Conservation (phyloP, 352 stramenopile species). For the Globisporangium takayamanum region DNA sequence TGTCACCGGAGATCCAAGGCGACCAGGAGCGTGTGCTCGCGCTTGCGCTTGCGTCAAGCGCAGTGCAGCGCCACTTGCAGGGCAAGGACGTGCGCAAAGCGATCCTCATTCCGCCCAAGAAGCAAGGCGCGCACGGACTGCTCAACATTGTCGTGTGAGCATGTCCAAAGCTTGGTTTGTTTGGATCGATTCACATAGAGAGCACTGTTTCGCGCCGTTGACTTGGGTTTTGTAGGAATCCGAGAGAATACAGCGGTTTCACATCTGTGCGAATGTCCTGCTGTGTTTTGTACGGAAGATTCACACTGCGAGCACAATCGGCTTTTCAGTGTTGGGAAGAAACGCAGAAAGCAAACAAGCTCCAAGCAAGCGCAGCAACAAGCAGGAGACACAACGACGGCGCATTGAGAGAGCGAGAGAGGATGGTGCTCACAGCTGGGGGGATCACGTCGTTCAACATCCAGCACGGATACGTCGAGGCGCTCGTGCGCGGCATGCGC, state of each 20-base stretch:
- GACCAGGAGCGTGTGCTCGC: slow-evolving; percentile 60
- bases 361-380: not conserved
- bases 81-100: slow-evolving; percentile 61
- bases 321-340: not conserved
- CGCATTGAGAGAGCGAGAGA: not conserved
- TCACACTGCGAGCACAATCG: not conserved
- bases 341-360: slow-evolving; percentile 3
- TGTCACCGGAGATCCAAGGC: slow-evolving; percentile 36
- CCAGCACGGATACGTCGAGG: slow-evolving; percentile 96
- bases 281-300: not conserved
- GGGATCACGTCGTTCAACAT: slow-evolving; percentile 97
- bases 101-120: slow-evolving; percentile 78
- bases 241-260: not conserved
- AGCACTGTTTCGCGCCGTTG: not conserved
- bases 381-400: not conserved
- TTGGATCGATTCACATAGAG: not conserved
- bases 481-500: slow-evolving; percentile 95
- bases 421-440: slow-evolving; percentile 68
- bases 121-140: slow-evolving; percentile 63
- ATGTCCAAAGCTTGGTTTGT: not conserved
- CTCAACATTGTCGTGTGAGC: slow-evolving; percentile 63
- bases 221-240: not conserved
- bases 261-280: not conserved
- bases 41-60: slow-evolving; percentile 44
- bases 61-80: slow-evolving; percentile 63